A percentile compares a stretch with the other conserved stretches of the same genome.
Conservation (phyloP, 495 filamentous ascomycete species). For the Xeromyces bisporus region DNA sequence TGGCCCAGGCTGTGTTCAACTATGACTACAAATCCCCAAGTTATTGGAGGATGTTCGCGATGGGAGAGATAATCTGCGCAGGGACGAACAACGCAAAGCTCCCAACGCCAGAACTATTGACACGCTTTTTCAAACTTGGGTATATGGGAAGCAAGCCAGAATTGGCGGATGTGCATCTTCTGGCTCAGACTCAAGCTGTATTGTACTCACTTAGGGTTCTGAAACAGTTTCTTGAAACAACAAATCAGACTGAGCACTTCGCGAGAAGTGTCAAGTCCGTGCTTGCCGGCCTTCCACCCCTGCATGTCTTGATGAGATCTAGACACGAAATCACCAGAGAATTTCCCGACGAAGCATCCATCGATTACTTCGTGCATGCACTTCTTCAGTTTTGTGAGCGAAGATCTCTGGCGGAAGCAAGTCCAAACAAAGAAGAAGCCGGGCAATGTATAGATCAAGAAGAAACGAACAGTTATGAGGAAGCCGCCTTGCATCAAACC, state of each 20-base stretch:
- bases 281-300: constrained; percentile 15
- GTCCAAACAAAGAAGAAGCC: not conserved
- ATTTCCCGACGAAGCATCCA: constrained; percentile 3
- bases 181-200: constrained; percentile 43
- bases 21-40: constrained; percentile 1
- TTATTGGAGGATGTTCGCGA: constrained; percentile 23
- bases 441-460: too few relatives aligned
- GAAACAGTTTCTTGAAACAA: constrained; percentile 32
- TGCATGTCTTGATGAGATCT: constrained; percentile 17
- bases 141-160: constrained; percentile 9
- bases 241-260: constrained; percentile 1
- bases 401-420: constrained; percentile 10
- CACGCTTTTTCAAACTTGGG: constrained; percentile 13
- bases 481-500: too few relatives aligned
- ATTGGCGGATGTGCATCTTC: constrained; percentile 48
- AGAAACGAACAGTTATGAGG: too few relatives aligned
- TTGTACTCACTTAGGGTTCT: constrained; percentile 52
- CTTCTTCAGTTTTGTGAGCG: constrained; percentile 7
- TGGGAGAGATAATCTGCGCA: constrained; percentile 15
- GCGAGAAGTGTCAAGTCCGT: constrained; percentile 1
- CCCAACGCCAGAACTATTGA: constrained; percentile 6
- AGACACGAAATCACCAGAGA: constrained; percentile 6
- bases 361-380: constrained; percentile 4
- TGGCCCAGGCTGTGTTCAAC: constrained; percentile 5
- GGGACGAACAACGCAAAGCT: constrained; percentile 2